Percentiles rank a stretch among this genome's conserved stretches.
Evolutionary conservation across 352 stramenopile species (phyloP).

Genomic region (Aphanomyces stellatus): DNA sequence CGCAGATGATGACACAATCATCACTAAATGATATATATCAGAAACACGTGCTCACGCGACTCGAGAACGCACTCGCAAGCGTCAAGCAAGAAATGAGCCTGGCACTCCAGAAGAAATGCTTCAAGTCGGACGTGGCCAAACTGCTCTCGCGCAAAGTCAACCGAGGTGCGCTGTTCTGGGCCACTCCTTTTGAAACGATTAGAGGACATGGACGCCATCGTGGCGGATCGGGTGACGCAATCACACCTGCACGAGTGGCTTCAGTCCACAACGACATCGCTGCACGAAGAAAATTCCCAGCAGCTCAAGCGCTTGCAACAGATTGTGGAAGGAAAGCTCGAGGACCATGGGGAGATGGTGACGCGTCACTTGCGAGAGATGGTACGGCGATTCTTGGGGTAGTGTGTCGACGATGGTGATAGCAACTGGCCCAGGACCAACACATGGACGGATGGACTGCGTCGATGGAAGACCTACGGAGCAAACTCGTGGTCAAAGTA

Average conservation of each 20-base stretch:
- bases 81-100: not conserved
- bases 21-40: not conserved
- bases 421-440: slow-evolving; percentile 1
- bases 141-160: slow-evolving; percentile 10
- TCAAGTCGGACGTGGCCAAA: slow-evolving; percentile 8
- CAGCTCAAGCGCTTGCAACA: not conserved
- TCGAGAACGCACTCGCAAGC: not conserved
- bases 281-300: not conserved
- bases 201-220: slow-evolving; percentile 7
- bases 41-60: not conserved
- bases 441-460: not conserved
- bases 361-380: not conserved
- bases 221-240: not conserved
- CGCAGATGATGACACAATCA: not conserved
- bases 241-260: not conserved
- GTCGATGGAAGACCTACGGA: not conserved
- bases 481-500: slow-evolving; percentile 4
- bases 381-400: not conserved
- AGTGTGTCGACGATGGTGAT: not conserved
- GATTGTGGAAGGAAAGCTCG: not conserved
- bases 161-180: not conserved
- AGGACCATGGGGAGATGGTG: not conserved
- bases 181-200: not conserved
- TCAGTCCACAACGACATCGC: not conserved
- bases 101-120: slow-evolving; percentile 1